phyloP scores from a whole-genome alignment of 139 green algal genomes.

The Asterochloris sp. region DNA sequence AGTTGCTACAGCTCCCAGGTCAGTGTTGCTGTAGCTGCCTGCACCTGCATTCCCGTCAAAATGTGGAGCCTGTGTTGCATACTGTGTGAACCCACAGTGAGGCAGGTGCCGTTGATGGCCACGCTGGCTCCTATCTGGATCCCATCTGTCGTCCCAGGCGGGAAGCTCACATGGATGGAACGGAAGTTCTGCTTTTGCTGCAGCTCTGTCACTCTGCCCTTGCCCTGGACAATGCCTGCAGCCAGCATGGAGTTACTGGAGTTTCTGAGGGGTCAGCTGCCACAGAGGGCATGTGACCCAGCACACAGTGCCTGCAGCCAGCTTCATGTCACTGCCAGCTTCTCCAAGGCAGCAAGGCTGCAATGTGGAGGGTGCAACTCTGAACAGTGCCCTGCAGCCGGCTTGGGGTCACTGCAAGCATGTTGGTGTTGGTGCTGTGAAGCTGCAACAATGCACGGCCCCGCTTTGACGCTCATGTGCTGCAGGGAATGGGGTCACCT shows the following conservation, averaged over 20 bases:
- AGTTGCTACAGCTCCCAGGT: background rate
- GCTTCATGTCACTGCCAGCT: too few species aligned
- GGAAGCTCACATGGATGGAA: constrained; percentile 70
- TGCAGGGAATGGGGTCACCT: too few species aligned
- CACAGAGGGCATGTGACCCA: too few species aligned
- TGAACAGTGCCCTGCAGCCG: too few species aligned
- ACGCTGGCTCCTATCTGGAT: constrained; percentile 81
- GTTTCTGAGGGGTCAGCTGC: too few species aligned
- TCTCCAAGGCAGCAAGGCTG: too few species aligned
- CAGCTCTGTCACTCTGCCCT: constrained; percentile 48
- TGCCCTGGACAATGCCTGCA: constrained; percentile 91
- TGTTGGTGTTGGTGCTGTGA: too few species aligned
- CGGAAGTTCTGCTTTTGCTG: constrained; percentile 52
- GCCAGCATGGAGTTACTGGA: background rate
- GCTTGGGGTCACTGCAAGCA: too few species aligned
- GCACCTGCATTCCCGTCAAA: background rate
- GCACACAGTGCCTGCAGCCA: too few species aligned
- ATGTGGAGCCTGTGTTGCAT: background rate
- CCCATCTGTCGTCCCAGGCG: constrained; percentile 35
- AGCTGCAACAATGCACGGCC: too few species aligned
- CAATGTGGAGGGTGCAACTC: too few species aligned
- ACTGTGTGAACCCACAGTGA: constrained; percentile 64
- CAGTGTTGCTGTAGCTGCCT: background rate
- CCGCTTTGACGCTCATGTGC: too few species aligned
- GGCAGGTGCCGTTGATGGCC: constrained; percentile 92